Conservation (phyloP, 495 filamentous ascomycete species). For the Astrocystis sublimbata region DNA sequence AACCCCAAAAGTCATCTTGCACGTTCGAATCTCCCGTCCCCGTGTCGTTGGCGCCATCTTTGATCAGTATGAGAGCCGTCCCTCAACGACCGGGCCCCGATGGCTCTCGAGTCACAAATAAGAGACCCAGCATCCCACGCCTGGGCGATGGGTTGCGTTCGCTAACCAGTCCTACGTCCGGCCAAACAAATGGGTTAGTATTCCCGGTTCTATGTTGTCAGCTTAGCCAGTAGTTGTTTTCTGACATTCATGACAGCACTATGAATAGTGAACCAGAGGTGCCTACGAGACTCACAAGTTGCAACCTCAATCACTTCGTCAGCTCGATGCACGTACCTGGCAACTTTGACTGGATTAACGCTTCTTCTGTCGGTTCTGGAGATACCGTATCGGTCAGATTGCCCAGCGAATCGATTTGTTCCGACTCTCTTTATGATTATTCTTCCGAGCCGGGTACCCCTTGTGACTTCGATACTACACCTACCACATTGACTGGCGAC, state of each 20-base stretch:
- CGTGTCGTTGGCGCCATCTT: background rate
- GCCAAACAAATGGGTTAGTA: background rate
- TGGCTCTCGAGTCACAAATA: constrained; percentile 22
- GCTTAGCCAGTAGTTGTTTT: background rate
- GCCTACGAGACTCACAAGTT: constrained; percentile 10
- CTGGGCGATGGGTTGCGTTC: constrained; percentile 27
- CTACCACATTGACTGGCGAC: constrained; percentile 12
- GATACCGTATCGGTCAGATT: constrained; percentile 4
- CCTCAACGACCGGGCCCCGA: constrained; percentile 17
- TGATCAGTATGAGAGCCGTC: constrained; percentile 14
- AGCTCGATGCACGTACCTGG: background rate
- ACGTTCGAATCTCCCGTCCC: background rate
- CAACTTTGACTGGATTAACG: background rate
- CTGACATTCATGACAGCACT: background rate
- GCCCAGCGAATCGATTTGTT: background rate
- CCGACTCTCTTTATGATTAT: background rate
- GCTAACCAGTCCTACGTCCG: background rate
- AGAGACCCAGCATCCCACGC: constrained; percentile 13
- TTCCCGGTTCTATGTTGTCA: too few species aligned
- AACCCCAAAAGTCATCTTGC: background rate
- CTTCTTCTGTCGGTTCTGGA: constrained; percentile 3
- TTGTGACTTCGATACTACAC: constrained; percentile 1
- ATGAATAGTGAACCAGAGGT: background rate
- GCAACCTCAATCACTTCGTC: constrained; percentile 1
- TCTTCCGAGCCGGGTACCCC: background rate